Evolutionary conservation across 495 filamentous ascomycete genomes (phyloP).

Genomic region (Cladorrhinum samala): DNA sequence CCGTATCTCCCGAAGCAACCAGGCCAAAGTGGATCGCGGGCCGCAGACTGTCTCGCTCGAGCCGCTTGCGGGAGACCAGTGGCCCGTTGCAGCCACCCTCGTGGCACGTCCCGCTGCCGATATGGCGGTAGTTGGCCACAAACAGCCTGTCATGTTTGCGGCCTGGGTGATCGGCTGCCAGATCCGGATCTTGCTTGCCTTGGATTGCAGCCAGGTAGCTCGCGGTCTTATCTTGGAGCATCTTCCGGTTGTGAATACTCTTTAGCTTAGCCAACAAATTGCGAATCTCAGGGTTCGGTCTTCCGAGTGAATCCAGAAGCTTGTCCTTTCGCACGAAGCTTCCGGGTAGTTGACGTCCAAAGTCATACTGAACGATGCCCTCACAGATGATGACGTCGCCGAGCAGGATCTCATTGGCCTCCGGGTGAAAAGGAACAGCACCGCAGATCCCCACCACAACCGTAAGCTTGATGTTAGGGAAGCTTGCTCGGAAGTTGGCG

Average conservation of each 20-base stretch:
- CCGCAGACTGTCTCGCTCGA: conserved; percentile 3
- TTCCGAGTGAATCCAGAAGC: conserved; percentile 25
- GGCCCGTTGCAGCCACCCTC: conserved; percentile 13
- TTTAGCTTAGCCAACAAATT: conserved; percentile 9
- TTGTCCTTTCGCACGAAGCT: conserved; percentile 25
- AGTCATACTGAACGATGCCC: conserved; percentile 32
- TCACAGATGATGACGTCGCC: conserved; percentile 44
- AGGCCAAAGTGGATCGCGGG: conserved; percentile 18
- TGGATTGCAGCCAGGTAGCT: conserved; percentile 13
- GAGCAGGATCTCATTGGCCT: conserved; percentile 24
- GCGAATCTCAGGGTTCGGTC: conserved; percentile 13
- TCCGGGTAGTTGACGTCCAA: conserved; percentile 30
- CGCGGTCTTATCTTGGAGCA: conserved; percentile 6
- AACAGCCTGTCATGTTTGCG: conserved; percentile 25
- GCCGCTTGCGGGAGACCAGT: conserved; percentile 8
- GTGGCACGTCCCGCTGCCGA: conserved; percentile 17
- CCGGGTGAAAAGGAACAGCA: conserved; percentile 18
- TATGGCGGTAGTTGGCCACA: conserved; percentile 27
- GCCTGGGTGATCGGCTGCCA: conserved; percentile 12
- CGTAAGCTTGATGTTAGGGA: conserved; percentile 14
- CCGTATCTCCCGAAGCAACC: conserved; percentile 25
- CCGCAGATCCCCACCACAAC: conserved; percentile 34
- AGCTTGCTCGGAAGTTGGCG: conserved; percentile 28
- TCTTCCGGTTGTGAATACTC: not conserved
- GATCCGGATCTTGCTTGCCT: not conserved